Evolutionary conservation across 805 yeast genomes (phyloP).

Genomic region (Saccharomycopsis fermentans): DNA sequence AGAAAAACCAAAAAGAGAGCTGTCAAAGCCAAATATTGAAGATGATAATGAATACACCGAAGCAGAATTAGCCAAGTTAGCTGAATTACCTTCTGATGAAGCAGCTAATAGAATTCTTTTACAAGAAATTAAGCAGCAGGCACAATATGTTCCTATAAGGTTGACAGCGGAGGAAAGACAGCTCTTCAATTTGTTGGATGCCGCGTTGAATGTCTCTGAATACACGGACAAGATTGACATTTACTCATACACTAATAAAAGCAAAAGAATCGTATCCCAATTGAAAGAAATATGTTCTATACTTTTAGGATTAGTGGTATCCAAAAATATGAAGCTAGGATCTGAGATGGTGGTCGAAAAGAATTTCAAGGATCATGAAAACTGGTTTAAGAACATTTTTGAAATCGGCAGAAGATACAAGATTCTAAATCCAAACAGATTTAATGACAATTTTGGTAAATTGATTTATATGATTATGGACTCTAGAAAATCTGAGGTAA

Average conservation of each 20-base stretch:
- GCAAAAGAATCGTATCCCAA: slow-evolving; percentile 63
- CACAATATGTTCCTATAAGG: slow-evolving; percentile 58
- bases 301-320: slow-evolving; percentile 67
- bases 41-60: slow-evolving; percentile 19
- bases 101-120: slow-evolving; percentile 22
- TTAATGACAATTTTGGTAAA: slow-evolving; percentile 73
- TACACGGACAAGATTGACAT: slow-evolving; percentile 75
- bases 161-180: slow-evolving; percentile 61
- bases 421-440: slow-evolving; percentile 74
- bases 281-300: slow-evolving; percentile 70
- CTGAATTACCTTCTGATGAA: slow-evolving; percentile 14
- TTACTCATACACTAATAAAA: slow-evolving; percentile 51
- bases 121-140: slow-evolving; percentile 32
- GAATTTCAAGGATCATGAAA: slow-evolving; percentile 58
- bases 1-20: slow-evolving; percentile 16
- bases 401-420: slow-evolving; percentile 76
- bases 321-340: slow-evolving; percentile 65
- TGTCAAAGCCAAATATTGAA: slow-evolving; percentile 17
- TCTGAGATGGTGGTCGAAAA: slow-evolving; percentile 53
- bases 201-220: slow-evolving; percentile 69
- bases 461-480: slow-evolving; percentile 81
- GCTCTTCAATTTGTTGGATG: slow-evolving; percentile 54
- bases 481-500: slow-evolving; percentile 62
- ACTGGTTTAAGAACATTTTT: slow-evolving; percentile 61
- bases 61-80: slow-evolving; percentile 16